phyloP scores from a whole-genome alignment of 129 eudicot genomes.

The Logfia minima region DNA sequence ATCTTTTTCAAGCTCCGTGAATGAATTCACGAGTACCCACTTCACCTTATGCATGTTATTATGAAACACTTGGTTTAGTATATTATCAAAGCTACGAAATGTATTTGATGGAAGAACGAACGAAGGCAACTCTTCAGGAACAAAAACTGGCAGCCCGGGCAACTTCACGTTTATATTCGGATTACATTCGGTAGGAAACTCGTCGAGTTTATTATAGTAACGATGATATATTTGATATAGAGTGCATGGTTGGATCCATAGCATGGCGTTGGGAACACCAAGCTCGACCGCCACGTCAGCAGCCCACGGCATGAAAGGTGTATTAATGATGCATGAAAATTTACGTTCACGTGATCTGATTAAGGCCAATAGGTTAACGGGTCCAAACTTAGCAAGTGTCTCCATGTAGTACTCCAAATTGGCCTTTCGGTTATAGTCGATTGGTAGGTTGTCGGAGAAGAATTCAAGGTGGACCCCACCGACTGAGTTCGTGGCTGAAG shows the following conservation, averaged over 20 bases:
- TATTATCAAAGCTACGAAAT: not conserved
- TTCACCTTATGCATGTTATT: constrained; percentile 28
- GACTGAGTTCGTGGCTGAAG: constrained; percentile 11
- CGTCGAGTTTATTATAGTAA: constrained; percentile 25
- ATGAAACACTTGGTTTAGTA: constrained; percentile 20
- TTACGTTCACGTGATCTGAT: constrained; percentile 24
- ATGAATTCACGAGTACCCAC: constrained; percentile 46
- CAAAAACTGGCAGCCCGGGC: constrained; percentile 40
- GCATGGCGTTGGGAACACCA: constrained; percentile 42
- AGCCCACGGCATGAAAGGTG: constrained; percentile 53
- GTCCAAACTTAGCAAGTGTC: constrained; percentile 29
- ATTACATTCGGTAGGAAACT: constrained; percentile 25
- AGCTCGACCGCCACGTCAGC: constrained; percentile 39
- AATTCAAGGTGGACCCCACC: constrained; percentile 35
- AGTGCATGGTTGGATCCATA: constrained; percentile 54
- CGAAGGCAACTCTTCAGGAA: constrained; percentile 37
- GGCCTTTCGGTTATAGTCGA: constrained; percentile 32
- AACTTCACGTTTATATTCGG: constrained; percentile 27
- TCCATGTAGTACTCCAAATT: constrained; percentile 29
- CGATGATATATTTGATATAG: constrained; percentile 41
- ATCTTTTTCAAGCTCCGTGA: constrained; percentile 37
- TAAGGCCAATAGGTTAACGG: constrained; percentile 30
- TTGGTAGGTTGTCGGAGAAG: constrained; percentile 47
- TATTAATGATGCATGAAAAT: constrained; percentile 41
- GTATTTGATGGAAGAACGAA: constrained; percentile 45